phyloP scores from a whole-genome alignment of 2,329 filamentous ascomycete genomes.

The Epichloe hybrida region DNA sequence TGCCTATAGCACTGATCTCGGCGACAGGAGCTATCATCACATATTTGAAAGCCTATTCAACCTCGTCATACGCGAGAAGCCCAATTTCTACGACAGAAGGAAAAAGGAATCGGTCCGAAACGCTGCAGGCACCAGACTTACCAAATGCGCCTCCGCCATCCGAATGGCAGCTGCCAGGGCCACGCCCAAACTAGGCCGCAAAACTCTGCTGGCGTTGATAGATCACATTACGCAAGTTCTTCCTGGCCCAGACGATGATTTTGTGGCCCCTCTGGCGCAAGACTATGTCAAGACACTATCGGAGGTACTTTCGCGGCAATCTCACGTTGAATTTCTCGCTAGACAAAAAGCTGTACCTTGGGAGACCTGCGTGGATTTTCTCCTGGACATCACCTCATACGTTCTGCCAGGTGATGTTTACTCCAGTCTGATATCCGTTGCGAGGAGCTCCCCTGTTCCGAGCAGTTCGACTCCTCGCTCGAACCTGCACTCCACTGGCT shows the following conservation, averaged over 20 bases:
- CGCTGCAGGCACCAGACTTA: slow-evolving; percentile 42
- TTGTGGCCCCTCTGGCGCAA: slow-evolving; percentile 57
- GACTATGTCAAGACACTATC: slow-evolving; percentile 70
- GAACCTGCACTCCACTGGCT: slow-evolving; percentile 16
- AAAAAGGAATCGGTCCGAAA: slow-evolving; percentile 32
- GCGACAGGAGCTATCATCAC: slow-evolving; percentile 66
- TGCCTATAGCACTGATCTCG: slow-evolving; percentile 32
- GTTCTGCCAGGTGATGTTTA: slow-evolving; percentile 27
- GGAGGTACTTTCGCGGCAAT: slow-evolving; percentile 54
- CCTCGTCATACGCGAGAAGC: slow-evolving; percentile 53
- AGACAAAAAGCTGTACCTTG: slow-evolving; percentile 45
- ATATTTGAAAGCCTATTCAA: slow-evolving; percentile 73
- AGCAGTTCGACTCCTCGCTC: slow-evolving; percentile 18
- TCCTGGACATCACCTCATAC: slow-evolving; percentile 45
- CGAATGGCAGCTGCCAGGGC: slow-evolving; percentile 60
- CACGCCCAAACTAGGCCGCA: slow-evolving; percentile 52
- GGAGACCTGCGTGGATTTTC: slow-evolving; percentile 58
- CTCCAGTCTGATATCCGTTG: not conserved
- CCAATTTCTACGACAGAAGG: slow-evolving; percentile 42
- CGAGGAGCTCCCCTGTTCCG: slow-evolving; percentile 31
- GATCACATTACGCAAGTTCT: slow-evolving; percentile 72
- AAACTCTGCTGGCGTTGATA: slow-evolving; percentile 65
- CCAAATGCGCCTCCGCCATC: slow-evolving; percentile 56
- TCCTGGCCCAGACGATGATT: slow-evolving; percentile 43
- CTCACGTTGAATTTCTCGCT: slow-evolving; percentile 70